Conservation (phyloP, 1,284 basidiomycete species). For the Sanghuangporus sanghuang region DNA sequence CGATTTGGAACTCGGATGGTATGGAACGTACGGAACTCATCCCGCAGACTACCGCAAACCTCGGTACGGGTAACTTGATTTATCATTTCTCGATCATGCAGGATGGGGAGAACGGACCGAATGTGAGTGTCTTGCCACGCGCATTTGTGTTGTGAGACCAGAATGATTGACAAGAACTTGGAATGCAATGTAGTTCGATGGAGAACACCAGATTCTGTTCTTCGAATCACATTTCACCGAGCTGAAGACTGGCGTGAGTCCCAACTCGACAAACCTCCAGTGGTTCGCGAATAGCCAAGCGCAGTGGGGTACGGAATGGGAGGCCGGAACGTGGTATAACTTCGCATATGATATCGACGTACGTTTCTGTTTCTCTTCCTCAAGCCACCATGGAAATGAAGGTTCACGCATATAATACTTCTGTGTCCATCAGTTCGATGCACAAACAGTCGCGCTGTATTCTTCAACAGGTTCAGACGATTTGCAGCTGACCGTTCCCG, state of each 20-base stretch:
- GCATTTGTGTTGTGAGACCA: no score
- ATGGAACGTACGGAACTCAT: slow-evolving; percentile 47
- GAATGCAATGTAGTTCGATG: no score
- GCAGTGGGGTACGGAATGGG: slow-evolving; percentile 50
- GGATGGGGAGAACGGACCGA: no score
- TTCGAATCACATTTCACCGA: slow-evolving; percentile 67
- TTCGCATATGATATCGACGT: slow-evolving; percentile 60
- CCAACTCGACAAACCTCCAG: slow-evolving; percentile 41
- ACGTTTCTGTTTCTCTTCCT: slow-evolving; percentile 26
- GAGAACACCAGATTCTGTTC: slow-evolving; percentile 48
- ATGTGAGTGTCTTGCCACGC: no score
- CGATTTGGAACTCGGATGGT: slow-evolving; percentile 46
- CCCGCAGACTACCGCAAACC: slow-evolving; percentile 24
- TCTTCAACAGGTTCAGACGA: slow-evolving; percentile 44
- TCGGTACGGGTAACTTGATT: no score
- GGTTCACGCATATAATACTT: not conserved
- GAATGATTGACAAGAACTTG: no score
- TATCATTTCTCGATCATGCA: no score
- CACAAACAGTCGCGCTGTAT: slow-evolving; percentile 53
- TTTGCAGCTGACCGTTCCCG: slow-evolving; percentile 34
- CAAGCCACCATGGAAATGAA: not conserved
- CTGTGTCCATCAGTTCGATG: slow-evolving; percentile 37
- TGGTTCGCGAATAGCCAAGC: slow-evolving; percentile 46
- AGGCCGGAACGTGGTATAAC: slow-evolving; percentile 56
- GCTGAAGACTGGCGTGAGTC: slow-evolving; percentile 54